phyloP scores from a whole-genome alignment of 495 filamentous ascomycete genomes.

The Xylaria grammica region DNA sequence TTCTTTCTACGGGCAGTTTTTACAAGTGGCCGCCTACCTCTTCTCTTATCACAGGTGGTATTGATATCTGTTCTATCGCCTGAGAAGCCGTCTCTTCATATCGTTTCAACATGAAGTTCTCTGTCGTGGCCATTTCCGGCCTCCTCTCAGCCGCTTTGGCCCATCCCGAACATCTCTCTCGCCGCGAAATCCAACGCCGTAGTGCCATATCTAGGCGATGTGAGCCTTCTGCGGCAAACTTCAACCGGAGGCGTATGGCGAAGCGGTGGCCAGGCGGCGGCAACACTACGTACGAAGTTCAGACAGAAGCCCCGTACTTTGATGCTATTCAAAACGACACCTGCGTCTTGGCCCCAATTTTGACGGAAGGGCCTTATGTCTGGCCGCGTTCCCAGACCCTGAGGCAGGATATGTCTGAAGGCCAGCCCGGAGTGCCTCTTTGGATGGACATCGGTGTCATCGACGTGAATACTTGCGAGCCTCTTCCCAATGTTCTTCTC shows the following conservation, averaged over 20 bases:
- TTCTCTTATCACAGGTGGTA: not conserved
- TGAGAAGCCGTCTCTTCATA: too few species aligned
- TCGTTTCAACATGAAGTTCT: too few species aligned
- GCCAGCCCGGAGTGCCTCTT: conserved; percentile 26
- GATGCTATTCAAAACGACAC: not conserved
- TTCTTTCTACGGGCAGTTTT: too few species aligned
- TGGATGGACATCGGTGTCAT: conserved; percentile 33
- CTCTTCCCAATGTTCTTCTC: conserved; percentile 26
- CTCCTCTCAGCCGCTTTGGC: too few species aligned
- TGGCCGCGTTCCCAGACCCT: not conserved
- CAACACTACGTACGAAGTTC: not conserved
- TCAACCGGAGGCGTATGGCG: not conserved
- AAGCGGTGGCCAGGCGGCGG: not conserved
- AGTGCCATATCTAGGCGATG: not conserved
- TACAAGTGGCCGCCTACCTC: not conserved
- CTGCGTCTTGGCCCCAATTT: not conserved
- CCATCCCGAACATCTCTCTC: too few species aligned
- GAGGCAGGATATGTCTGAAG: not conserved
- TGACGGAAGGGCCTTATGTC: not conserved
- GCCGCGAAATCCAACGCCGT: not conserved
- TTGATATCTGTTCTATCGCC: too few species aligned
- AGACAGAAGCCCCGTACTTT: not conserved
- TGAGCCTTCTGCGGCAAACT: not conserved
- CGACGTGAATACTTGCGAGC: conserved; percentile 35
- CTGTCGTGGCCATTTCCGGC: too few species aligned